These are phyloP conservation scores for Pugionium dolabratum DNA, from an alignment of 345 rosid species.

Conservation along the genomic window DNA sequence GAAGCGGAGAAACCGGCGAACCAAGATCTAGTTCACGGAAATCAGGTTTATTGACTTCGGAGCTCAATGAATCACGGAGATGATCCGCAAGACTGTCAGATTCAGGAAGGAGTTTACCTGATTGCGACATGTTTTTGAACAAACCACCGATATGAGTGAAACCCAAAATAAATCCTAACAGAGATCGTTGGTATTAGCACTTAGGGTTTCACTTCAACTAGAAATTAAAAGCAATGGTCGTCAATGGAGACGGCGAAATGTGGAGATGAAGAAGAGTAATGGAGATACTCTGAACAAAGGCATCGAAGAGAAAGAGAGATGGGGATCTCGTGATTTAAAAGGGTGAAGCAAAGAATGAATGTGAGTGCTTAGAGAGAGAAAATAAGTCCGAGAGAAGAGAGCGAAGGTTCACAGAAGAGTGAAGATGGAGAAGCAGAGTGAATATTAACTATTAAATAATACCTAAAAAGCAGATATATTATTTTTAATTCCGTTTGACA, in stretches of 20 bases:
- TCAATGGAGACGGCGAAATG: constrained; percentile 31
- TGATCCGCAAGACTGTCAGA: constrained; percentile 41
- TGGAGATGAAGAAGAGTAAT: constrained; percentile 21
- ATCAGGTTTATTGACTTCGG: constrained; percentile 86
- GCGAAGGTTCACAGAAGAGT: constrained; percentile 45
- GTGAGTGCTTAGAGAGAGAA: constrained; percentile 47
- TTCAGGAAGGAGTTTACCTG: constrained; percentile 50
- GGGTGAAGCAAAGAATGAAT: constrained; percentile 68
- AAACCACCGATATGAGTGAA: background rate
- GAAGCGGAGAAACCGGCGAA: constrained; percentile 91
- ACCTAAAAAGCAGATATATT: too few relatives aligned
- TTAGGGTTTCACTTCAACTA: constrained; percentile 24
- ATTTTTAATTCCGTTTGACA: too few relatives aligned
- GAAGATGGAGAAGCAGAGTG: constrained; percentile 34
- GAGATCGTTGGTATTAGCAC: background rate
- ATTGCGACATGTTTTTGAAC: constrained; percentile 54
- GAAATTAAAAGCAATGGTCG: constrained; percentile 45
- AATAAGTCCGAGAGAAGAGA: constrained; percentile 19
- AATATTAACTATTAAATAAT: constrained; percentile 10
- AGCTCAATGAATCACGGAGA: constrained; percentile 55
- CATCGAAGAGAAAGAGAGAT: constrained; percentile 4
- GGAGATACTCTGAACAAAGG: constrained; percentile 25
- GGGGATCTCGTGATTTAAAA: constrained; percentile 79
- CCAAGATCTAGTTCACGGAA: constrained; percentile 95
- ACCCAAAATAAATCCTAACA: constrained; percentile 19